phyloP scores from a whole-genome alignment of 345 rosid genomes.

The Moringa oleifera region DNA sequence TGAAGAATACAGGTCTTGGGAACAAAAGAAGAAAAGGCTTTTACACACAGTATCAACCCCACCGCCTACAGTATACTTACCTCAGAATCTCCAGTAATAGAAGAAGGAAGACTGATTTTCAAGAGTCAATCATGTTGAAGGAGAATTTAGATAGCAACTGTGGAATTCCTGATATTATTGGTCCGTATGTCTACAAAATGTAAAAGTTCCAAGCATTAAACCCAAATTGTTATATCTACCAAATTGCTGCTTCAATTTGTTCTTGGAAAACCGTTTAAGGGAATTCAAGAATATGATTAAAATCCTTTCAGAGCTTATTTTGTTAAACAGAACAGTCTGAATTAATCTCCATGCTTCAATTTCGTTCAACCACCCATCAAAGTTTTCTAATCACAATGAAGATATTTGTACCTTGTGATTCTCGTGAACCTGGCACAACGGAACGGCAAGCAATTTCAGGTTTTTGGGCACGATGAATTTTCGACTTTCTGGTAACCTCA shows the following conservation, averaged over 20 bases:
- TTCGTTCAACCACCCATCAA: neutral
- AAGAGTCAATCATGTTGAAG: constrained; percentile 52
- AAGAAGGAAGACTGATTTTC: constrained; percentile 1
- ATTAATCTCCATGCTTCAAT: neutral
- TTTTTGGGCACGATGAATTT: constrained; percentile 73
- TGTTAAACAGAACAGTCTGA: neutral
- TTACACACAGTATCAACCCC: too few relatives aligned
- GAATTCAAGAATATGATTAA: neutral
- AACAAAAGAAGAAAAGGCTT: too few relatives aligned
- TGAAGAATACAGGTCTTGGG: too few relatives aligned
- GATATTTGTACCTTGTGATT: constrained; percentile 56
- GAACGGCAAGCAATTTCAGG: constrained; percentile 80
- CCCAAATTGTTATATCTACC: neutral
- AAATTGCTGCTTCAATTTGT: too few relatives aligned
- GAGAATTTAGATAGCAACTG: constrained; percentile 72
- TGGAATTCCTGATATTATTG: constrained; percentile 65
- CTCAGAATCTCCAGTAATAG: neutral
- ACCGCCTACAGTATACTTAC: neutral
- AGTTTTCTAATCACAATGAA: neutral
- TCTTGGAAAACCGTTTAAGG: too few relatives aligned
- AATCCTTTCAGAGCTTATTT: neutral
- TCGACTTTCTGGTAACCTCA: constrained; percentile 48
- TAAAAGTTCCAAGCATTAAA: constrained; percentile 4
- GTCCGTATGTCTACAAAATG: constrained; percentile 66
- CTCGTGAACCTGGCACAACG: constrained; percentile 66